These are phyloP conservation scores for Lumnitzera racemosa DNA, from an alignment of 345 rosid species.

Conservation along the genomic window DNA sequence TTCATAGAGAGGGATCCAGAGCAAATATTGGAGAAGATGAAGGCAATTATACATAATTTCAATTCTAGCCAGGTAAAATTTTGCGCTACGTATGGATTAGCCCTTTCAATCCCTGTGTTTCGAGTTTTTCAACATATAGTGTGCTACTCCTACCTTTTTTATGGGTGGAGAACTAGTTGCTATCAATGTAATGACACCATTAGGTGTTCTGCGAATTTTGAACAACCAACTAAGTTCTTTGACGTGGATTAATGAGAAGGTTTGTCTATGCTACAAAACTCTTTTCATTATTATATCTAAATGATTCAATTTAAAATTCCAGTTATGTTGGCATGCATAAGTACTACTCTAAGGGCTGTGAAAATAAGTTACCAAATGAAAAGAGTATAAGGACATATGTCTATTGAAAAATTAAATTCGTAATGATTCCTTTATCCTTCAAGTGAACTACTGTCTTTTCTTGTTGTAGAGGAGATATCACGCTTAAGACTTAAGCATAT, in stretches of 20 bases:
- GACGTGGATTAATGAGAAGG: constrained; percentile 89
- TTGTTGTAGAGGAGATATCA: neutral
- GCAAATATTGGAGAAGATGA: constrained; percentile 85
- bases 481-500: too few relatives aligned
- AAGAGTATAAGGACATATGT: too few relatives aligned
- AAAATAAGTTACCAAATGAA: too few relatives aligned
- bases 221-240: constrained; percentile 98
- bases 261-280: neutral
- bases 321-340: neutral
- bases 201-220: constrained; percentile 79
- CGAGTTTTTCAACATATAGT: constrained; percentile 5
- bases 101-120: neutral
- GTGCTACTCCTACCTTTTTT: constrained; percentile 9
- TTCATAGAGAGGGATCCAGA: constrained; percentile 83
- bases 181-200: constrained; percentile 72
- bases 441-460: neutral
- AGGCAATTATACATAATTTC: constrained; percentile 72
- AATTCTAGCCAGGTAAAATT: constrained; percentile 68
- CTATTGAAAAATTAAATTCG: too few relatives aligned
- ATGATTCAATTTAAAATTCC: neutral
- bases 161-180: constrained; percentile 88
- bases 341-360: neutral
- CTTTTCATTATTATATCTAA: neutral
- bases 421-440: too few relatives aligned
- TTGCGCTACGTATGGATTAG: neutral